Evolutionary conservation across 768 basidiomycete genomes (phyloP).

Genomic region (Tylopilus rubrobrunneus): DNA sequence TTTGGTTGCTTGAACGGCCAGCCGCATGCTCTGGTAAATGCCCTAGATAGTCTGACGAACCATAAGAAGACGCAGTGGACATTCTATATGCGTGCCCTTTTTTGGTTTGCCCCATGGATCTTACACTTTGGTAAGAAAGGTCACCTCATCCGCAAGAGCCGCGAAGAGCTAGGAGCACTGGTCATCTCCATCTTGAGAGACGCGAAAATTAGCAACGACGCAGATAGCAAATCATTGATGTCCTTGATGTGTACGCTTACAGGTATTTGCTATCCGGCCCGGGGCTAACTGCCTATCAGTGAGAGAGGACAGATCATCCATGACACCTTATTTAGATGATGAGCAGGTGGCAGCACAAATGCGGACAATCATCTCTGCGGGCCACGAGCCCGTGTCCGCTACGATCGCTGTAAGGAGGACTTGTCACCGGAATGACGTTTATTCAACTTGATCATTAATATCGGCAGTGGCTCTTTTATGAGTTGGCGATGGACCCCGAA

Average conservation of each 20-base stretch:
- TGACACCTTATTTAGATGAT: constrained; percentile 40
- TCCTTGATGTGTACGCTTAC: constrained; percentile 46
- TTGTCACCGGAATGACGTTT: neutral
- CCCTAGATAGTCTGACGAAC: constrained; percentile 59
- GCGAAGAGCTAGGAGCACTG: constrained; percentile 50
- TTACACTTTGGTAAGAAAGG: constrained; percentile 56
- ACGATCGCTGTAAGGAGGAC: constrained; percentile 29
- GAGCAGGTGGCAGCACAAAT: constrained; percentile 55
- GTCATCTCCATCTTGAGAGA: constrained; percentile 53
- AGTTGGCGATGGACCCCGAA: constrained; percentile 48
- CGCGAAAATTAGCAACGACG: constrained; percentile 43
- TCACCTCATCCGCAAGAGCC: constrained; percentile 51
- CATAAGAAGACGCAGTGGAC: constrained; percentile 53
- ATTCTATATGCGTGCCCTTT: constrained; percentile 62
- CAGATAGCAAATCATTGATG: constrained; percentile 47
- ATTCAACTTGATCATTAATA: constrained; percentile 1
- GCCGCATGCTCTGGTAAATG: constrained; percentile 45
- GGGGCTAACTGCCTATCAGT: constrained; percentile 24
- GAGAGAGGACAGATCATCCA: constrained; percentile 41
- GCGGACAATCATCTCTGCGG: constrained; percentile 61
- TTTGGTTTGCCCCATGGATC: constrained; percentile 57
- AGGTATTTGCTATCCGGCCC: neutral
- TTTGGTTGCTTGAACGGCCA: constrained; percentile 52
- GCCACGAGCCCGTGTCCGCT: constrained; percentile 39
- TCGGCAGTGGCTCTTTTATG: constrained; percentile 61